Evolutionary conservation across 352 stramenopile genomes (phyloP), one percentile per base, ranked within the genome.

Genomic region (Globisporangium paroecandrum): DNA sequence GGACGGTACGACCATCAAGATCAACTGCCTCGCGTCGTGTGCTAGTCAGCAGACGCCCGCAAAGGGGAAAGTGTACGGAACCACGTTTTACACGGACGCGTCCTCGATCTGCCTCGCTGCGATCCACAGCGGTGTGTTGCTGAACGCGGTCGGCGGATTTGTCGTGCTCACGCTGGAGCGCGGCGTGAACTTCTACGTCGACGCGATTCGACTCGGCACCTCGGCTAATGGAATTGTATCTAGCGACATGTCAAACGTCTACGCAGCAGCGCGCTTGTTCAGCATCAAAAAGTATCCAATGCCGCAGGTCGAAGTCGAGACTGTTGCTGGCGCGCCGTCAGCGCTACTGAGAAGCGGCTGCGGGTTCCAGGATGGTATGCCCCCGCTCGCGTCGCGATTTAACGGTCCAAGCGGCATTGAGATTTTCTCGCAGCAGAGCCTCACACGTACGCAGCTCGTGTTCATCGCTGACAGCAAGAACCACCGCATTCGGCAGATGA

Each of bases 391-490:
- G 0, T 84, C 93, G 8, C 79, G 78, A n/a, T 93, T 97, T 53
- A 77, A 86, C 73, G 77, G 72, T 5, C 85, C 85, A 7, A 82
- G 73, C 43, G 89, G 83, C 22, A 74, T 97, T 47, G 82, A 82
- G 55, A 79, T 91, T 29, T 93, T 88, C 72, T 75, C 78, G 0
- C 71, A 78, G 18, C 78, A 73, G 15, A 80, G 77, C 25, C 86
- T 81, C 22, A 88, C 77, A 62, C 79, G 77, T n/a, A 80, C 79
- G 13, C 64, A 83, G 18, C 66, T 91, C 56, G 67, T 99, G 46
- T 94, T 93, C 56, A 79, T 99, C 41, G 91, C 96, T 8, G 97
- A 99, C 74, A 90, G 84, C 43, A 81, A 83, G n/a, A 99, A 99
- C 66, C 87, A 99, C 79, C 82, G 84, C 7, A 95, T 99, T 58